Evolutionary conservation across 768 basidiomycete species (phyloP).

Genomic region (Lyophyllum atratum): DNA sequence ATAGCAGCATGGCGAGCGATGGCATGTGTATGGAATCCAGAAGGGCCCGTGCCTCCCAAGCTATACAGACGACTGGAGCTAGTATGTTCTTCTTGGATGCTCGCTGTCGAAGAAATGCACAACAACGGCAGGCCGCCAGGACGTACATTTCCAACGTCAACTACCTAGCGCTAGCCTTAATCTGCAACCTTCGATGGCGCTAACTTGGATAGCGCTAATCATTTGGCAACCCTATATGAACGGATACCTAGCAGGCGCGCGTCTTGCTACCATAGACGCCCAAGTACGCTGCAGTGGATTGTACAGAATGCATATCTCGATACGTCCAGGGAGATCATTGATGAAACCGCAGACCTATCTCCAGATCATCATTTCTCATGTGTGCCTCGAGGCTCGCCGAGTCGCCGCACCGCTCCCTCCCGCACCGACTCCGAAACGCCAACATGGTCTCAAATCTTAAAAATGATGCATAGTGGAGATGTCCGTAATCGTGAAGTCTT

Average conservation of each 20-base stretch:
- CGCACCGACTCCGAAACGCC: not conserved
- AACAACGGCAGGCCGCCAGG: not conserved
- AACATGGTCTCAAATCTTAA: not conserved
- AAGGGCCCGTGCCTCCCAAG: not conserved
- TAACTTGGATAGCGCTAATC: not conserved
- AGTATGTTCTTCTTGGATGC: not conserved
- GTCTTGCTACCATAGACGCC: too few relatives aligned
- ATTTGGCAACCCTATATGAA: too few relatives aligned
- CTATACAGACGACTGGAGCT: not conserved
- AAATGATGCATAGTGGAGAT: not conserved
- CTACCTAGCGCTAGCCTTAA: not conserved
- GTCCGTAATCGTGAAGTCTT: not conserved
- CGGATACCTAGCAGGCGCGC: too few relatives aligned
- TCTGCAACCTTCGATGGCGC: not conserved
- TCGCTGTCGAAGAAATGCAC: not conserved
- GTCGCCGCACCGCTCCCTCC: too few relatives aligned
- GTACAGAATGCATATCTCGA: too few relatives aligned
- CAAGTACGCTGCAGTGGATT: too few relatives aligned
- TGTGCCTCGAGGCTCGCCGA: too few relatives aligned
- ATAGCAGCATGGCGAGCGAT: too few relatives aligned
- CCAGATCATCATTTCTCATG: too few relatives aligned
- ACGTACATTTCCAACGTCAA: not conserved
- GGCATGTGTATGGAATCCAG: not conserved
- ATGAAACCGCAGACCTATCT: too few relatives aligned
- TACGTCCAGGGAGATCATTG: too few relatives aligned